A percentile compares a stretch with the other conserved stretches of the same genome.
Evolutionary conservation across 495 filamentous ascomycete species (phyloP).

Genomic region (Trypethelium eluteriae): DNA sequence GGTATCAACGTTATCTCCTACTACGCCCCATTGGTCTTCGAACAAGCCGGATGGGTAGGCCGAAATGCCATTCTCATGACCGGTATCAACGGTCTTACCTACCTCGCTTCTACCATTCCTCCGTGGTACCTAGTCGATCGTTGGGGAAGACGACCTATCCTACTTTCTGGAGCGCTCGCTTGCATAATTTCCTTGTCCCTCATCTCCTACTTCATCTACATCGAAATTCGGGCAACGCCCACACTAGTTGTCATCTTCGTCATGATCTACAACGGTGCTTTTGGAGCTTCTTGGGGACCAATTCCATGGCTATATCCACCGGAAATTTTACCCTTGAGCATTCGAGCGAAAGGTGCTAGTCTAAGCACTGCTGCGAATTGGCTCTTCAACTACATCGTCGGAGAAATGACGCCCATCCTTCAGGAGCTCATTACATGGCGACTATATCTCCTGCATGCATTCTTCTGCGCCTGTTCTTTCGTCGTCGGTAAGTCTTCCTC

Average conservation of each 20-base stretch:
- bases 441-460: slow-evolving; percentile 88
- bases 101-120: slow-evolving; percentile 82
- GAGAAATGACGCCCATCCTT: slow-evolving; percentile 84
- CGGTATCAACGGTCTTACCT: slow-evolving; percentile 89
- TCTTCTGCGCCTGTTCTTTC: slow-evolving; percentile 94
- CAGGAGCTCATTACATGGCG: slow-evolving; percentile 89
- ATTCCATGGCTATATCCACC: slow-evolving; percentile 98
- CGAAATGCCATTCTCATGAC: slow-evolving; percentile 93
- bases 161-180: slow-evolving; percentile 81
- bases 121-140: slow-evolving; percentile 96
- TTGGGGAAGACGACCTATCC: slow-evolving; percentile 83
- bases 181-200: slow-evolving; percentile 87
- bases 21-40: slow-evolving; percentile 93
- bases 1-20: slow-evolving; percentile 99
- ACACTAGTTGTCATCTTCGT: slow-evolving; percentile 85
- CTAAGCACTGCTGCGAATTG: slow-evolving; percentile 94
- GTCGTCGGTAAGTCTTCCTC: slow-evolving; percentile 69
- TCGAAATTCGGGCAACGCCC: slow-evolving; percentile 69
- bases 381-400: slow-evolving; percentile 97
- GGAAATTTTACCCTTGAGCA: slow-evolving; percentile 93
- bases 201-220: slow-evolving; percentile 92
- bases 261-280: slow-evolving; percentile 97
- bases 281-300: slow-evolving; percentile 97
- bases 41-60: slow-evolving; percentile 87
- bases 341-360: slow-evolving; percentile 94